Evolutionary conservation across 345 rosid species (phyloP), one percentile per base, ranked within the genome.

Genomic region (Eucalyptus curtisii): DNA sequence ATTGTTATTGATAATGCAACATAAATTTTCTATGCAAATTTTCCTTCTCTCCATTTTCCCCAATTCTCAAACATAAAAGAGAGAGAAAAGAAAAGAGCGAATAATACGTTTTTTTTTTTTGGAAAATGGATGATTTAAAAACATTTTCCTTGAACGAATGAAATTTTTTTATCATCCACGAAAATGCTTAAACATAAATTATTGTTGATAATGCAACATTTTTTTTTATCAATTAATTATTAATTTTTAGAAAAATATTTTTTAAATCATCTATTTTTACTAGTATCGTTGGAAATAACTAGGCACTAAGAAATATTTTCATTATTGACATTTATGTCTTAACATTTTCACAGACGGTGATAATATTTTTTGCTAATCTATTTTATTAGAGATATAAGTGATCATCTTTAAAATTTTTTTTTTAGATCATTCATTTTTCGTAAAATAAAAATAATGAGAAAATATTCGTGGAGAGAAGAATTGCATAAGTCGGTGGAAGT

Each of bases 231-330:
- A 52, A 52, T 52, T 52, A 52, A 52, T 52, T 7, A 52, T 20
- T 52, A 20, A 20, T 20, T 52, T 52, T 52, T 20, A 20, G 3
- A 55, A 55, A 55, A 24, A 24, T 55, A 55, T 0, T 55, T 55
- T 55, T 55, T 13, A 55, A 9, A 55, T 55, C 0, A 22, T 24
- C 4, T 22, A 4, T 55, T 55, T 55, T 55, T 25, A 5, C 12
- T 4, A 22, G 30, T 55, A 55, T 55, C 6, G 0, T 0, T 55
- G 10, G 6, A 55, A 22, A 24, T 55, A 24, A 55, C 1, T 2
- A 22, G 0, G 4, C 0, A 10, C 0, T 8, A 25, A 55, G 1
- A 55, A 55, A 24, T 2, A 10, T 55, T 55, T 55, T 55, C 30
- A 55, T 55, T 24, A 24, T 55, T 6, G 1, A 55, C 0, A 55